These are phyloP conservation scores for Cystobasidiopsis lactophilus DNA, from an alignment of 768 basidiomycete genomes.

Conservation along the genomic window DNA sequence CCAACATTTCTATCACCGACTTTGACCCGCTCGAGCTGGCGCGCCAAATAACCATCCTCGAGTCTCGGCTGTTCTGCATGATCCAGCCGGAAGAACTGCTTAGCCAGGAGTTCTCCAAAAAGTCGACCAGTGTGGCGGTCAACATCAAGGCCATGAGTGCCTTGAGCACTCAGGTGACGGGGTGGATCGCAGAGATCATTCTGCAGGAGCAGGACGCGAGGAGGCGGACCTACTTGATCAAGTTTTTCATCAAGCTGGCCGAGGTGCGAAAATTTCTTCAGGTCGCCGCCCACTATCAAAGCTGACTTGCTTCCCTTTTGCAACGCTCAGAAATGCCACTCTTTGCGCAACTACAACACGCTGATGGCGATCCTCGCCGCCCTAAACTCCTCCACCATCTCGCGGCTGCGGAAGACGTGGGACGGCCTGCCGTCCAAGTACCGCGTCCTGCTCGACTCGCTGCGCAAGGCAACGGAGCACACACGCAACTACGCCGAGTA, in stretches of 20 bases:
- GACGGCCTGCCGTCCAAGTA: conserved; percentile 68
- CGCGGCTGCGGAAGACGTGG: conserved; percentile 83
- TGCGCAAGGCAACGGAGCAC: conserved; percentile 76
- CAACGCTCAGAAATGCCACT: conserved; percentile 54
- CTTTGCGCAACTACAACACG: conserved; percentile 72
- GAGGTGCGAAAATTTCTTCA: conserved; percentile 39
- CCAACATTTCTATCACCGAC: conserved; percentile 51
- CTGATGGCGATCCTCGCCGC: conserved; percentile 81
- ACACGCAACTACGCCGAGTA: conserved; percentile 78
- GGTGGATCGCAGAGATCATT: conserved; percentile 89
- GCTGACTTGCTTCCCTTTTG: conserved; percentile 3
- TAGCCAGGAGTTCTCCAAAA: conserved; percentile 43
- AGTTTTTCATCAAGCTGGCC: conserved; percentile 82
- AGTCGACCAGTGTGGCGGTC: conserved; percentile 18
- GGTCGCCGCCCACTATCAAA: not conserved
- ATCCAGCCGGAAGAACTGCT: conserved; percentile 76
- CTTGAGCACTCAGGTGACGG: conserved; percentile 77
- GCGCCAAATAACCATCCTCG: conserved; percentile 82
- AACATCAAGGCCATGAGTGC: conserved; percentile 62
- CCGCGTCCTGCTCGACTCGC: conserved; percentile 47
- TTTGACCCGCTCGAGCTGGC: conserved; percentile 83
- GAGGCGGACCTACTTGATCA: conserved; percentile 52
- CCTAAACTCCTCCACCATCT: conserved; percentile 82
- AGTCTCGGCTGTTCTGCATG: conserved; percentile 61
- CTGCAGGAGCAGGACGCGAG: conserved; percentile 72